phyloP scores from a whole-genome alignment of 2,329 filamentous ascomycete species.

The Ophiobolus disseminans region DNA sequence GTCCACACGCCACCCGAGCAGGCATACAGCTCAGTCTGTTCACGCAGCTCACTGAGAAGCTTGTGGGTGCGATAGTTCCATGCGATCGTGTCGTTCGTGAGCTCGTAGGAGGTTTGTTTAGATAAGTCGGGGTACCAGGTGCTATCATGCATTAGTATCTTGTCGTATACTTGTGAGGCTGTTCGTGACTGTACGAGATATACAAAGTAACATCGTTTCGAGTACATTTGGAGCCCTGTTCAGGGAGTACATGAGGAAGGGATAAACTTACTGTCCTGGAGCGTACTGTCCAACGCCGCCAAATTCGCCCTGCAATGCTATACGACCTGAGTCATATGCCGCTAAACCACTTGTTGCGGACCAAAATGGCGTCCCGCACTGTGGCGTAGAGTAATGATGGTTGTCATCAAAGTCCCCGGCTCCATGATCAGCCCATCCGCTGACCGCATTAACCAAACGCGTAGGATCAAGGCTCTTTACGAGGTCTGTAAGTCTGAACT shows the following conservation, averaged over 20 bases:
- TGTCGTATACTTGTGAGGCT: neutral
- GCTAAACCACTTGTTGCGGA: conserved; percentile 59
- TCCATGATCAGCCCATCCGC: conserved; percentile 73
- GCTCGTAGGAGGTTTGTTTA: conserved; percentile 71
- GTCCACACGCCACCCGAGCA: conserved; percentile 76
- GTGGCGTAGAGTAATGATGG: conserved; percentile 74
- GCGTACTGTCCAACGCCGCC: conserved; percentile 70
- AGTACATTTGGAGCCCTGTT: no score
- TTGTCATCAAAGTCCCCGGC: conserved; percentile 72
- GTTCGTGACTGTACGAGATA: no score
- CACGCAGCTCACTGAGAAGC: conserved; percentile 56
- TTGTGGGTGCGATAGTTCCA: conserved; percentile 72
- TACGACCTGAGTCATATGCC: conserved; percentile 61
- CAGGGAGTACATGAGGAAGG: neutral
- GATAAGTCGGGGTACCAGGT: conserved; percentile 67
- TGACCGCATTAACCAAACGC: conserved; percentile 67
- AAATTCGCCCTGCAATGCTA: conserved; percentile 75
- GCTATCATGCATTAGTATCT: conserved; percentile 42
- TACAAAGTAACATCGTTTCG: no score
- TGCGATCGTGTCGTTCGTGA: conserved; percentile 62
- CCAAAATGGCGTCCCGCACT: conserved; percentile 74
- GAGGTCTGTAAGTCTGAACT: conserved; percentile 62
- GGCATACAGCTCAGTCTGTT: conserved; percentile 61
- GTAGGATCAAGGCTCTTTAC: conserved; percentile 68
- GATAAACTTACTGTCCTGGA: conserved; percentile 54